Conservation (phyloP, 2,329 filamentous ascomycete species). For the Pseudogymnoascus sp. region DNA sequence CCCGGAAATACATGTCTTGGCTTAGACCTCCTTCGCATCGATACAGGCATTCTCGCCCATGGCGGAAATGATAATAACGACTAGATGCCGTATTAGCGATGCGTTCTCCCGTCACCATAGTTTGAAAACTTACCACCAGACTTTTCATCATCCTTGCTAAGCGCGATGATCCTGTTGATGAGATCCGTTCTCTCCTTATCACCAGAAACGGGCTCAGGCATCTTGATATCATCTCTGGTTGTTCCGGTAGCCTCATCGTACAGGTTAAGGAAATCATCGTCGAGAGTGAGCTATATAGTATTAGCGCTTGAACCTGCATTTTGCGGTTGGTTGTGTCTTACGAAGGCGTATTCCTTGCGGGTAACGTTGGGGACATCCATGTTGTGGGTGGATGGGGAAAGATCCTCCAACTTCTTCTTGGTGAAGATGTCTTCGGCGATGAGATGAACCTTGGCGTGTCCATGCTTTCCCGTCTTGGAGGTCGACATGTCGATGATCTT, state of each 20-base stretch:
- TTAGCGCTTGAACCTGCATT: neutral
- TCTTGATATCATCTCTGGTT: conserved; percentile 90
- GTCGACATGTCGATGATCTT: conserved; percentile 99
- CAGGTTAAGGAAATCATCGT: conserved; percentile 90
- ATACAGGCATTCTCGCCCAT: conserved; percentile 94
- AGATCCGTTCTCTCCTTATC: conserved; percentile 43
- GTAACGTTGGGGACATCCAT: conserved; percentile 95
- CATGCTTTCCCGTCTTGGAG: conserved; percentile 99
- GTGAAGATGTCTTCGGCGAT: conserved; percentile 99
- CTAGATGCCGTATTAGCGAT: conserved; percentile 36
- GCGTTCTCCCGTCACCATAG: conserved; percentile 12
- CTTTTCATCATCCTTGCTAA: conserved; percentile 78
- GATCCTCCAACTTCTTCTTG: conserved; percentile 98
- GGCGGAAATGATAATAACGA: conserved; percentile 84
- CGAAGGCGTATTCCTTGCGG: conserved; percentile 87
- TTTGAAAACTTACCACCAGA: conserved; percentile 69
- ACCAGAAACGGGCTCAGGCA: conserved; percentile 61
- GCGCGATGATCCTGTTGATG: conserved; percentile 74
- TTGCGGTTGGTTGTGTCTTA: conserved; percentile 43
- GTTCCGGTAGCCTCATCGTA: conserved; percentile 71
- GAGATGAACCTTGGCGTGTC: conserved; percentile 99
- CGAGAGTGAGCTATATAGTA: conserved; percentile 70
- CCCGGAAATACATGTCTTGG: neutral
- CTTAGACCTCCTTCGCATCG: conserved; percentile 82
- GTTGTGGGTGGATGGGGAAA: conserved; percentile 95